A percentile compares a stretch with the other conserved stretches of the same genome.
Conservation (phyloP, 805 yeast genomes). For the Kodamaea nitidulidarum region DNA sequence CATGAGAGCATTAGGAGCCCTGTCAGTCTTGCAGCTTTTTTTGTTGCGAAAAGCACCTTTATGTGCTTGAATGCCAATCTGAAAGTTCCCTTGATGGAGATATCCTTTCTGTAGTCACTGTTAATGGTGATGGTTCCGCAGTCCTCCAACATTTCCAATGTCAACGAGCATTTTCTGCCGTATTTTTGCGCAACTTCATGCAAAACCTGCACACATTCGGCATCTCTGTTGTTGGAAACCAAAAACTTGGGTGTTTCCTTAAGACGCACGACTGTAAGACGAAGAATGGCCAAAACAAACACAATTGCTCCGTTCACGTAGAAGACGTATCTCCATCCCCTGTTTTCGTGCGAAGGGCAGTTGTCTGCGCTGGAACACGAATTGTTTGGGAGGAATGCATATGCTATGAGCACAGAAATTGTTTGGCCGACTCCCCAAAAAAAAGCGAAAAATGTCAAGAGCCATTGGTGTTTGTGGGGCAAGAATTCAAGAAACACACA, state of each 20-base stretch:
- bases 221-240: conserved; percentile 50
- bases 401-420: conserved; percentile 46
- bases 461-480: conserved; percentile 48
- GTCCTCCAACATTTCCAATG: conserved; percentile 19
- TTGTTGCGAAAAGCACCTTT: conserved; percentile 13
- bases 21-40: conserved; percentile 9
- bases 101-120: conserved; percentile 17
- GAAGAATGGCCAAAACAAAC: conserved; percentile 26
- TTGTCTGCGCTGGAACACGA: conserved; percentile 39
- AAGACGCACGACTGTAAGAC: conserved; percentile 34
- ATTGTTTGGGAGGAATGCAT: conserved; percentile 52
- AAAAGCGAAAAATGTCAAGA: conserved; percentile 44
- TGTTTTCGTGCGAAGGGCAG: conserved; percentile 46
- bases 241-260: conserved; percentile 57
- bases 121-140: conserved; percentile 17
- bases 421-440: conserved; percentile 49
- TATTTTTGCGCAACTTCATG: conserved; percentile 39
- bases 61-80: conserved; percentile 8
- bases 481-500: conserved; percentile 51
- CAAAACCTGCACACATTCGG: conserved; percentile 42
- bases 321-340: conserved; percentile 59
- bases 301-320: conserved; percentile 49
- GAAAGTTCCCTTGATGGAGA: conserved; percentile 7
- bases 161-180: conserved; percentile 18
- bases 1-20: conserved; percentile 13